phyloP scores from a whole-genome alignment of 2,329 filamentous ascomycete species.

The Emergomyces orientalis region DNA sequence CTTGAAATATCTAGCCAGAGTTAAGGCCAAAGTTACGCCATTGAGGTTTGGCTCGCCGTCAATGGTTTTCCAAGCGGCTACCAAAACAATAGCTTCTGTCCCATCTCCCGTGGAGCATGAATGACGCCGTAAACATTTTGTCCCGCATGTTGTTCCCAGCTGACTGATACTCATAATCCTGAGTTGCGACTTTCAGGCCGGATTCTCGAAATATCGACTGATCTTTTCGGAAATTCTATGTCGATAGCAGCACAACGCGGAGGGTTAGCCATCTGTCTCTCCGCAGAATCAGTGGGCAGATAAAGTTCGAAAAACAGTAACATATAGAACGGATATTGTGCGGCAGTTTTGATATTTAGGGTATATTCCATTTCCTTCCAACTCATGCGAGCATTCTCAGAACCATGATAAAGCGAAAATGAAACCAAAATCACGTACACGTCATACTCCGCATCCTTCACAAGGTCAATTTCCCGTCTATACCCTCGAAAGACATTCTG shows the following conservation, averaged over 20 bases:
- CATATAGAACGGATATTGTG: too few relatives aligned
- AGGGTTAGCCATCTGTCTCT: not conserved
- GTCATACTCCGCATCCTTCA: conserved; percentile 27
- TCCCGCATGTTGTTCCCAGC: conserved; percentile 64
- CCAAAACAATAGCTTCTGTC: conserved; percentile 89
- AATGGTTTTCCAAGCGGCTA: conserved; percentile 80
- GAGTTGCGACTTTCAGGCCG: conserved; percentile 77
- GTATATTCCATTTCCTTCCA: not conserved
- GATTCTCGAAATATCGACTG: conserved; percentile 65
- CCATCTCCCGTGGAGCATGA: conserved; percentile 87
- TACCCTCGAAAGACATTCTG: conserved; percentile 91
- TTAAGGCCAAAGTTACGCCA: conserved; percentile 76
- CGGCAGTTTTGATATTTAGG: too few relatives aligned
- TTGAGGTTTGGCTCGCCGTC: conserved; percentile 71
- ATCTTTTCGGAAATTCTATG: conserved; percentile 56
- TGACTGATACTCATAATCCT: conserved; percentile 77
- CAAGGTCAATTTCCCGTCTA: conserved; percentile 64
- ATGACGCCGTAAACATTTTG: conserved; percentile 92
- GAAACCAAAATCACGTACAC: conserved; percentile 25
- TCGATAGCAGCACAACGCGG: conserved; percentile 6
- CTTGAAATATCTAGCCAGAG: conserved; percentile 89
- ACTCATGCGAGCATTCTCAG: too few relatives aligned
- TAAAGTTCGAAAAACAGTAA: not conserved
- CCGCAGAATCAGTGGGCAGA: not conserved
- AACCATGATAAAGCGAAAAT: not conserved